Conservation (phyloP, 495 filamentous ascomycete species). For the Neurospora sp. region DNA sequence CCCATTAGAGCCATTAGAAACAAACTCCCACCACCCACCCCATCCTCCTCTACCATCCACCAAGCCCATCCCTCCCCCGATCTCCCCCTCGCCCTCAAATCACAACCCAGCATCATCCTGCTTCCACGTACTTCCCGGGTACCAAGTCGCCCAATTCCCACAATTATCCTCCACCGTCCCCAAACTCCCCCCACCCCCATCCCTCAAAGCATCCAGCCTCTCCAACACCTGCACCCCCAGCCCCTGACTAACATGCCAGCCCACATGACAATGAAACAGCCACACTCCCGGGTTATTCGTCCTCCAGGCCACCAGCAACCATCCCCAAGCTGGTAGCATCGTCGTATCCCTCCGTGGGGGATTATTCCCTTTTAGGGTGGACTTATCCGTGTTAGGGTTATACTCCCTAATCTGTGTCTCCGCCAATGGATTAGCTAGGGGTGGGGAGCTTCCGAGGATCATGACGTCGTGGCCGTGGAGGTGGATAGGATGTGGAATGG, state of each 20-base stretch:
- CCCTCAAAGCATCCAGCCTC: neutral
- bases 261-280: conserved; percentile 36
- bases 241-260: conserved; percentile 38
- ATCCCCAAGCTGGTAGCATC: conserved; percentile 38
- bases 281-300: conserved; percentile 32
- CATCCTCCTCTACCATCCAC: too few relatives aligned
- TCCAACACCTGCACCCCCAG: conserved; percentile 36
- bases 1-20: neutral
- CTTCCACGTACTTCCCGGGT: neutral
- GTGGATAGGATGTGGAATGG: conserved; percentile 36
- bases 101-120: neutral
- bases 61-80: neutral
- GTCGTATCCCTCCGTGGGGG: conserved; percentile 52
- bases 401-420: conserved; percentile 17
- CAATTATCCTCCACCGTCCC: neutral
- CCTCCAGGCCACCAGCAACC: conserved; percentile 37
- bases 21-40: too few relatives aligned
- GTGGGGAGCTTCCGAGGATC: conserved; percentile 35
- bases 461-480: conserved; percentile 45
- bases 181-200: neutral
- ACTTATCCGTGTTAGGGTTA: conserved; percentile 13
- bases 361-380: conserved; percentile 26
- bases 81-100: neutral
- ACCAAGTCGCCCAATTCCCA: neutral
- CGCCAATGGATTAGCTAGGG: conserved; percentile 6